A percentile compares a stretch with the other conserved stretches of the same genome.
These are phyloP conservation scores for Lasiosphaeria miniovina DNA, from an alignment of 495 filamentous ascomycete species.

Conservation along the genomic window DNA sequence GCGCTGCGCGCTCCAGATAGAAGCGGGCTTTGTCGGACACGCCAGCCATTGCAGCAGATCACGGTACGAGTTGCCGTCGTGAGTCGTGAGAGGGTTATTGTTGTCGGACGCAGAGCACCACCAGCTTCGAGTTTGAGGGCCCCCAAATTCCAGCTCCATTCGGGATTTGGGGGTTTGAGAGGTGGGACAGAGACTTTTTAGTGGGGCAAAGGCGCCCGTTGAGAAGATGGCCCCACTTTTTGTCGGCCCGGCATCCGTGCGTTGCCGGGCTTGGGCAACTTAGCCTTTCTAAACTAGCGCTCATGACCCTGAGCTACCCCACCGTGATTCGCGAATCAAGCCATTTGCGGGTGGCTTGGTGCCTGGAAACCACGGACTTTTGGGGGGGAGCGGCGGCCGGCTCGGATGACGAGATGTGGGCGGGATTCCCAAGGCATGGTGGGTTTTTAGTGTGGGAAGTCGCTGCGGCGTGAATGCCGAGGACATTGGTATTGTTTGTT, in stretches of 20 bases:
- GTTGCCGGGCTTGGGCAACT: background rate
- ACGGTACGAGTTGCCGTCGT: background rate
- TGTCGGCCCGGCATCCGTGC: background rate
- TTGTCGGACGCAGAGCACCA: background rate
- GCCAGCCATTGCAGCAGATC: slow-evolving; percentile 59
- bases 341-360: background rate
- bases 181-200: slow-evolving; percentile 34
- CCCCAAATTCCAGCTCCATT: background rate
- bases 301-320: background rate
- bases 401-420: no score
- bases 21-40: slow-evolving; percentile 92
- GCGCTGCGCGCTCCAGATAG: slow-evolving; percentile 85
- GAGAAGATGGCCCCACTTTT: background rate
- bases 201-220: slow-evolving; percentile 13
- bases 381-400: no score
- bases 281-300: background rate
- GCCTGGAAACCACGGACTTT: background rate
- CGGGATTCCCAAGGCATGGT: no score
- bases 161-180: background rate
- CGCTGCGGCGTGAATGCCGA: no score
- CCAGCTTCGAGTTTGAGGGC: background rate
- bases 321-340: background rate
- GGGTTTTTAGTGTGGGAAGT: no score
- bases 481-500: no score
- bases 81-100: background rate